Conservation (phyloP, 768 basidiomycete genomes). For the Lactarius deliciosus region DNA sequence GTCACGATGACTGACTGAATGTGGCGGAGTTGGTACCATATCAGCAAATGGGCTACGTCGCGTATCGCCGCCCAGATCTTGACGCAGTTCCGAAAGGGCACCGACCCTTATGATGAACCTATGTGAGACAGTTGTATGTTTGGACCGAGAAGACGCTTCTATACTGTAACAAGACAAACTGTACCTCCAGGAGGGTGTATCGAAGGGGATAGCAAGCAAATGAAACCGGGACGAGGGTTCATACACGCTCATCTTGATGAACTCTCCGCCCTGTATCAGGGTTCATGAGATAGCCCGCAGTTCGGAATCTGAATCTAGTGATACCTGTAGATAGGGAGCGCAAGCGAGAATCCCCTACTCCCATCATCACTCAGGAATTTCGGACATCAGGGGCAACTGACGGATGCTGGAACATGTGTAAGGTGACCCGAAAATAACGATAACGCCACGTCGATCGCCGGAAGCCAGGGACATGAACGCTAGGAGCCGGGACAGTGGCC, state of each 20-base stretch:
- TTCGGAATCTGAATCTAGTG: neutral
- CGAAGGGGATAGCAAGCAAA: conserved; percentile 1
- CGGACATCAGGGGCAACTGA: neutral
- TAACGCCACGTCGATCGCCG: neutral
- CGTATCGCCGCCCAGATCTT: conserved; percentile 21
- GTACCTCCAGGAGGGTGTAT: neutral
- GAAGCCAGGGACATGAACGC: neutral
- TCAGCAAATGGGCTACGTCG: conserved; percentile 15
- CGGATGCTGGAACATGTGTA: neutral
- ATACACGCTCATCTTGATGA: neutral
- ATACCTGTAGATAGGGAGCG: neutral
- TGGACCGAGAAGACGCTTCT: conserved; percentile 7
- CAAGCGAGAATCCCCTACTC: conserved; percentile 1
- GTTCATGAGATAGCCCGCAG: neutral
- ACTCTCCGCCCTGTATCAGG: conserved; percentile 6
- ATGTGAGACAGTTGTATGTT: neutral
- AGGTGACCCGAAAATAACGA: neutral
- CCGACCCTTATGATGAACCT: conserved; percentile 2
- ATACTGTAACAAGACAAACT: conserved; percentile 2
- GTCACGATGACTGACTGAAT: conserved; percentile 5
- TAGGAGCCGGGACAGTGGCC: conserved; percentile 2
- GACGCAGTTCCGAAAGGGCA: conserved; percentile 9
- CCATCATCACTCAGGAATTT: conserved; percentile 6
- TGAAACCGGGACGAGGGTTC: neutral
- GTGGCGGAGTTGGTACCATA: conserved; percentile 17